These are phyloP conservation scores for Melaleuca alternifolia DNA, from an alignment of 345 rosid species.

Conservation along the genomic window DNA sequence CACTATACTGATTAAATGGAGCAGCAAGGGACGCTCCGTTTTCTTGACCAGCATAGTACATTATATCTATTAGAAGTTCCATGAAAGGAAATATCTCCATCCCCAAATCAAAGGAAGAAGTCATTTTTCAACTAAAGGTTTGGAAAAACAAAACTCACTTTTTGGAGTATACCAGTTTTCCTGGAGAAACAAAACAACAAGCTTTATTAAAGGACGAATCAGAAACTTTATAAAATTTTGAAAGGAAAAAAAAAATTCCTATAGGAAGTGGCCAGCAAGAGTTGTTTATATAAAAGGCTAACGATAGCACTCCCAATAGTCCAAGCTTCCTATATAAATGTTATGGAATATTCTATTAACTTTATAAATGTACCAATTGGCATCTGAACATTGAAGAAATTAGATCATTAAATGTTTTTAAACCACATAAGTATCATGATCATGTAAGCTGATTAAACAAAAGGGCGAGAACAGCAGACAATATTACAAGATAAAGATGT, in stretches of 20 bases:
- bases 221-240: not conserved
- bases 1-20: not conserved
- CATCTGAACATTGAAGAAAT: not conserved
- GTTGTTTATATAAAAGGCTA: not conserved
- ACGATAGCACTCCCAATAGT: not conserved
- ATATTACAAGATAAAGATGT: not conserved
- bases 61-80: not conserved
- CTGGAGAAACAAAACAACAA: not conserved
- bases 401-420: not conserved
- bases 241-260: not conserved
- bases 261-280: not conserved
- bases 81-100: not conserved
- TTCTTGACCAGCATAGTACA: not conserved
- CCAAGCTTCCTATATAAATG: not conserved
- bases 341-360: not conserved
- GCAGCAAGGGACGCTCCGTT: not conserved
- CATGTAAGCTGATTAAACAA: not conserved
- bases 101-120: no score
- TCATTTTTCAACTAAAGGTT: not conserved
- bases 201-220: not conserved
- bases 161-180: not conserved
- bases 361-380: not conserved
- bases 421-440: not conserved
- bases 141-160: not conserved
- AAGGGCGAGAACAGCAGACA: not conserved